A percentile compares a stretch with the other conserved stretches of the same genome.
Evolutionary conservation across 169 alveolate genomes (phyloP).

Genomic region (Nephromyces sp.): DNA sequence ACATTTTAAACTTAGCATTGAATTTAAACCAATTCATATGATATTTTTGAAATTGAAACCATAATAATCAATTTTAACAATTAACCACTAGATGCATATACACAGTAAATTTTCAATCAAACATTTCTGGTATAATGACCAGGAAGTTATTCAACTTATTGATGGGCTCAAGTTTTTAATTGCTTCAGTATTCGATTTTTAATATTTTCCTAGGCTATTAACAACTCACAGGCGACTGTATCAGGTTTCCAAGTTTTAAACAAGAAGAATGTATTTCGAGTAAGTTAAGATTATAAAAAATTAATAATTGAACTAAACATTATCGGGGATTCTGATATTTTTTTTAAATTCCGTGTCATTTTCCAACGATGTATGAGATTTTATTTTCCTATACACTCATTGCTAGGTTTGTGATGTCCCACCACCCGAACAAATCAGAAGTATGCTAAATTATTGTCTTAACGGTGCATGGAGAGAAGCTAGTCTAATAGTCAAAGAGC

Average conservation of each 20-base stretch:
- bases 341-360: not conserved
- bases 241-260: slow-evolving; percentile 86
- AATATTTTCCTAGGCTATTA: slow-evolving; percentile 70
- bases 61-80: not conserved
- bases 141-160: not conserved
- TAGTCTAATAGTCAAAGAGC: not conserved
- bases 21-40: not conserved
- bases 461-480: slow-evolving; percentile 24
- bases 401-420: slow-evolving; percentile 26
- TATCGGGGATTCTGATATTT: not conserved
- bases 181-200: not conserved
- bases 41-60: not conserved
- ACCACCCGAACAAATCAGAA: slow-evolving; percentile 27
- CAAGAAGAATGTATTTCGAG: slow-evolving; percentile 88
- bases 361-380: not conserved
- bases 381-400: too few relatives aligned
- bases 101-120: too few relatives aligned
- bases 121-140: not conserved
- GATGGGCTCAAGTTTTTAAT: slow-evolving; percentile 12
- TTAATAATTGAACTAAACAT: not conserved
- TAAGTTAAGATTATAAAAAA: not conserved
- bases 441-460: slow-evolving; percentile 9
- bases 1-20: too few relatives aligned
- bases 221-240: slow-evolving; percentile 89
- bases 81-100: not conserved